Evolutionary conservation across 192 early-diverging fungal genomes (phyloP), one percentile per base, ranked within the genome.

Genomic region (Mortierella alpina): DNA sequence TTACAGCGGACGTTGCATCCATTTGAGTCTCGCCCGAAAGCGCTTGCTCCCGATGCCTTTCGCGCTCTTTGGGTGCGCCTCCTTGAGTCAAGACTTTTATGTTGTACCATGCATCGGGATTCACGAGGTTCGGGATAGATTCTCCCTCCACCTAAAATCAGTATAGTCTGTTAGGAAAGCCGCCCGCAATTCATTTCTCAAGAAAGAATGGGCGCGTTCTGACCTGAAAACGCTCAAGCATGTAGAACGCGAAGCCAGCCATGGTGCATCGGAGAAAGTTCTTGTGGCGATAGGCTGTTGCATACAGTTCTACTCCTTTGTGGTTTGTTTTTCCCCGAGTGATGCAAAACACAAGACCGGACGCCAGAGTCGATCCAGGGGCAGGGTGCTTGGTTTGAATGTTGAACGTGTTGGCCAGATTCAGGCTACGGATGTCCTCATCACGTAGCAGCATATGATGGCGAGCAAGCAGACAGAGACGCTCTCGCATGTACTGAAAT

Each of bases 401-500:
- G 23, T 12, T 54, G 42, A 62, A 74, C 0, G 23, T 18, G 13
- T 67, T 45, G 1, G 64, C 45, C 1, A 74, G 60, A n/a, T 76
- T 70, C 17, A 68, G 42, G 20, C 60, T 58, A 0, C 67, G 66
- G 39, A 76, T 65, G 15, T 76, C 74, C 14, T 76, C 67, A 53
- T 76, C 74, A 6, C 74, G 66, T 6, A 76, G 12, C 0, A 76
- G 55, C 74, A 76, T 76, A 18, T 70, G 61, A 31, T 76, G 74
- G 6, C 74, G 66, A 23, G 74, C 74, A 7, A 59, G 13, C 0
- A 76, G 39, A 20, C 62, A 76, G 13, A 76, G 49, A 12, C 39
- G 67, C 17, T 70, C 74, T 44, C 67, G 47, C 4, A 68, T 56
- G 39, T 75, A 41, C n/a, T 57, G 67, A 40, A 64, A 70, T 22